phyloP scores from a whole-genome alignment of 1,284 basidiomycete species.

The Stygiomarasmius scandens region DNA sequence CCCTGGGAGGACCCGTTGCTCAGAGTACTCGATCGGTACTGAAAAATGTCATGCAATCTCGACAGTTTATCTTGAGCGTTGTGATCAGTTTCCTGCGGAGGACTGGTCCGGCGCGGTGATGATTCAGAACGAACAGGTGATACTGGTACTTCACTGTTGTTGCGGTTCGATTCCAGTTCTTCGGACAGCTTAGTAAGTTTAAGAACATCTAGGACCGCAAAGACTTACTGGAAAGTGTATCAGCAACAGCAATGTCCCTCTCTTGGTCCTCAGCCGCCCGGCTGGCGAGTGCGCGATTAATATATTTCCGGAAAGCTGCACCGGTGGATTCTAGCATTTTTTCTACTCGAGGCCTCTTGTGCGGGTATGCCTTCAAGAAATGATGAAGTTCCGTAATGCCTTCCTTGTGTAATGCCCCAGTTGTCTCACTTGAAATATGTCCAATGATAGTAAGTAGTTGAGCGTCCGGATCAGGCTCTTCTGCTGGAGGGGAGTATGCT shows the following conservation, averaged over 20 bases:
- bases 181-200: slow-evolving; percentile 10
- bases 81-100: slow-evolving; percentile 34
- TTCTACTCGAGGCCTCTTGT: slow-evolving; percentile 85
- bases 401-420: slow-evolving; percentile 80
- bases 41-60: slow-evolving; percentile 77
- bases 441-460: slow-evolving; percentile 85
- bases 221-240: slow-evolving; percentile 74
- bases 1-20: slow-evolving; percentile 65
- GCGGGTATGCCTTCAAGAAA: slow-evolving; percentile 90
- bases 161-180: slow-evolving; percentile 69
- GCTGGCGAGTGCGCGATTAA: slow-evolving; percentile 78
- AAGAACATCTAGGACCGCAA: not conserved
- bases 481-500: slow-evolving; percentile 48
- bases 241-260: slow-evolving; percentile 72
- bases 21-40: slow-evolving; percentile 72
- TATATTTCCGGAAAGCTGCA: slow-evolving; percentile 83
- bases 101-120: slow-evolving; percentile 30
- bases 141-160: slow-evolving; percentile 29
- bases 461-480: slow-evolving; percentile 81
- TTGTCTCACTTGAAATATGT: slow-evolving; percentile 88
- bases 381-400: slow-evolving; percentile 96
- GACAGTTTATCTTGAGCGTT: slow-evolving; percentile 67
- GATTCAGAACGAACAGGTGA: slow-evolving; percentile 22
- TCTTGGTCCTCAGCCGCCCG: slow-evolving; percentile 86
- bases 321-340: slow-evolving; percentile 83